These are phyloP conservation scores for Trypanosoma caninum DNA, from an alignment of 208 protist genomes.

Conservation along the genomic window DNA sequence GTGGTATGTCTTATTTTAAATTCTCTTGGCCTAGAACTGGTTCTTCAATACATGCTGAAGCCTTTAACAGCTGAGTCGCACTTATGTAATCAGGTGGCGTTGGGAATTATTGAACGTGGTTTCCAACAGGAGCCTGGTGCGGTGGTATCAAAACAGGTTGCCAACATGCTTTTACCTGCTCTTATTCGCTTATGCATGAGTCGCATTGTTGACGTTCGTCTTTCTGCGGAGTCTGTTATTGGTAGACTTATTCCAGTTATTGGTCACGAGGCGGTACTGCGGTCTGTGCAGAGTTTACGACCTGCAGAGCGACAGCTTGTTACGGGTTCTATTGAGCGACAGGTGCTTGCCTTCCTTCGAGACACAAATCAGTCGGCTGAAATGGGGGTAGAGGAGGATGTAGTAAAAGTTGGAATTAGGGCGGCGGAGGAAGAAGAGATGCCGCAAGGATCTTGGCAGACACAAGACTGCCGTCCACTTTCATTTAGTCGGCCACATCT, in stretches of 20 bases:
- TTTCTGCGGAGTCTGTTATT: conserved; percentile 70
- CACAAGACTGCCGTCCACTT: too few relatives aligned
- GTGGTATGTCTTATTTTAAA: conserved; percentile 53
- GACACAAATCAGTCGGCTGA: too few relatives aligned
- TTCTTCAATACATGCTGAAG: conserved; percentile 65
- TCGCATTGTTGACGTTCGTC: conserved; percentile 76
- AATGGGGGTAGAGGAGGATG: too few relatives aligned
- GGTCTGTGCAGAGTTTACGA: conserved; percentile 55
- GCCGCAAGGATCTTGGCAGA: too few relatives aligned
- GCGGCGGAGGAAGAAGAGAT: too few relatives aligned
- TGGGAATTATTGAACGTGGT: conserved; percentile 69
- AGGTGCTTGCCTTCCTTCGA: conserved; percentile 40
- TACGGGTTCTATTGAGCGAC: conserved; percentile 63
- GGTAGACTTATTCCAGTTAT: conserved; percentile 58
- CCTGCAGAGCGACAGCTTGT: conserved; percentile 80
- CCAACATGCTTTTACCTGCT: conserved; percentile 49
- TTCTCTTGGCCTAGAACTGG: conserved; percentile 53
- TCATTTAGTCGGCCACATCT: too few relatives aligned
- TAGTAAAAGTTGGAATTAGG: too few relatives aligned
- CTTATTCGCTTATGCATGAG: conserved; percentile 75
- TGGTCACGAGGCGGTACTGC: conserved; percentile 58
- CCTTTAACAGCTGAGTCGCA: conserved; percentile 78
- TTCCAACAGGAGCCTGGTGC: conserved; percentile 51
- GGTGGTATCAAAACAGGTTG: conserved; percentile 34
- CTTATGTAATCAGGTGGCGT: conserved; percentile 59